Conservation (phyloP, 176 grass and related monocot genomes). For the Chloris gayana region DNA sequence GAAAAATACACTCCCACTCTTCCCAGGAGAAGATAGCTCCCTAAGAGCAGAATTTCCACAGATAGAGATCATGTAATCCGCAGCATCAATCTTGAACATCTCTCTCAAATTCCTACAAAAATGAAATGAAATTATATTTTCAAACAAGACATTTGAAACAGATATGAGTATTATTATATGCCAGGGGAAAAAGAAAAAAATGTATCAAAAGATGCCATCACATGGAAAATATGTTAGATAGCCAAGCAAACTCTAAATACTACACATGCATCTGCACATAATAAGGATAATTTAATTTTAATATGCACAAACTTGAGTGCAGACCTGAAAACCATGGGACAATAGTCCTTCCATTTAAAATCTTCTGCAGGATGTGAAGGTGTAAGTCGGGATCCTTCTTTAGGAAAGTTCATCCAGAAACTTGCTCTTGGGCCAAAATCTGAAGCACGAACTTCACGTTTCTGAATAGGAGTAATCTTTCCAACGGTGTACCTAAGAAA, state of each 20-base stretch:
- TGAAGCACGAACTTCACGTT: conserved; percentile 87
- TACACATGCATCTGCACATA: conserved; percentile 4
- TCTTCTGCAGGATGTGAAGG: conserved; percentile 85
- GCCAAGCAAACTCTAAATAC: conserved; percentile 13
- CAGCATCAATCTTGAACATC: conserved; percentile 99
- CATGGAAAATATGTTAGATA: neutral
- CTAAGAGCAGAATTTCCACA: conserved; percentile 91
- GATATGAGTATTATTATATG: neutral
- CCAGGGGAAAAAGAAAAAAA: neutral
- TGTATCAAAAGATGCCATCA: neutral
- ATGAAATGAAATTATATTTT: conserved; percentile 16
- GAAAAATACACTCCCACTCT: conserved; percentile 98
- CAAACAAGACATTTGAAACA: conserved; percentile 21
- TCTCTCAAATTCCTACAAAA: conserved; percentile 88
- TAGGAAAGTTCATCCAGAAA: conserved; percentile 98
- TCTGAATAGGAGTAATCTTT: conserved; percentile 98
- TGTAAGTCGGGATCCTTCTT: conserved; percentile 90
- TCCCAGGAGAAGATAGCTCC: conserved; percentile 96
- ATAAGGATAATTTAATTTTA: conserved; percentile 1
- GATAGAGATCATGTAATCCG: conserved; percentile 99
- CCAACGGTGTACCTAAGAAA: conserved; percentile 94
- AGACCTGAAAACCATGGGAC: conserved; percentile 99
- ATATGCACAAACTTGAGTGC: conserved; percentile 17
- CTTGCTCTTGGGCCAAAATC: conserved; percentile 97
- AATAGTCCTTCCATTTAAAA: conserved; percentile 99